These are phyloP conservation scores for Eimeria praecox DNA, from an alignment of 169 alveolate species.

Conservation along the genomic window DNA sequence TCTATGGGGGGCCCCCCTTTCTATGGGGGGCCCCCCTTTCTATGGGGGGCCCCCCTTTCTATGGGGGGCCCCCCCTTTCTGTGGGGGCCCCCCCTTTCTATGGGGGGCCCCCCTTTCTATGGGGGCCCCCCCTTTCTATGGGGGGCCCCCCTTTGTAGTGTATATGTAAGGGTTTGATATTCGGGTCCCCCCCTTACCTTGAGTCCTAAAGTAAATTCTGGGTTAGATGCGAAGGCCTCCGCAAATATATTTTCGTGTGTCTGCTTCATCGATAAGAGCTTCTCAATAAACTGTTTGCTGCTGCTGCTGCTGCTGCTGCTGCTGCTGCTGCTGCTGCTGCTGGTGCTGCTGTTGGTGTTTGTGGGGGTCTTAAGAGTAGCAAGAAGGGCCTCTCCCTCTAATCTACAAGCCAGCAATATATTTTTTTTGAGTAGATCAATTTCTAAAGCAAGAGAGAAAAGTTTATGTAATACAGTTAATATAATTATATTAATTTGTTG, in stretches of 20 bases:
- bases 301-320: conserved; percentile 29
- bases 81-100: background rate
- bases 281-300: background rate
- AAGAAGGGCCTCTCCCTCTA: background rate
- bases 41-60: too few species aligned
- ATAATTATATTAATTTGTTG: too few species aligned
- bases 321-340: conserved; percentile 31
- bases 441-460: background rate
- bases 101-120: too few species aligned
- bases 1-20: too few species aligned
- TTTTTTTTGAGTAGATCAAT: background rate
- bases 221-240: background rate
- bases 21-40: too few species aligned
- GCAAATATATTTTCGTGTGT: conserved; percentile 8
- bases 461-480: too few species aligned
- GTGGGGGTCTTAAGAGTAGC: background rate
- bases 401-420: background rate
- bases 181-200: background rate
- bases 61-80: too few species aligned
- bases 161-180: background rate
- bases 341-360: background rate
- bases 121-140: too few species aligned
- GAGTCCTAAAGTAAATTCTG: background rate
- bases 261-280: background rate
- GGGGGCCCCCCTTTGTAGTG: too few species aligned